Evolutionary conservation across 306 rosid species (phyloP).

Genomic region (Lathyrus sativus): DNA sequence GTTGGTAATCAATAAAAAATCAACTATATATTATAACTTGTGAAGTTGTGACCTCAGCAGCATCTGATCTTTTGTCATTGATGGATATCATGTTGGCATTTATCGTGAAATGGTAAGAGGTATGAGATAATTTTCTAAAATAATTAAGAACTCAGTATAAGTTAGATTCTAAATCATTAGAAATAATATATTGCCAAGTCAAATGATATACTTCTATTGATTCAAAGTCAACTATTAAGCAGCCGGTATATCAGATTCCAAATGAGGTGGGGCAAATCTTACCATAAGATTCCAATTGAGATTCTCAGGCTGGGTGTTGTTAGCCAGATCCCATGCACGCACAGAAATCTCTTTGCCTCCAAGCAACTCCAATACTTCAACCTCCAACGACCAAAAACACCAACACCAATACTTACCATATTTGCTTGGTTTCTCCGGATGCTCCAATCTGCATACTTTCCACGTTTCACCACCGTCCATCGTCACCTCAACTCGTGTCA

Average conservation of each 20-base stretch:
- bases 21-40: neutral
- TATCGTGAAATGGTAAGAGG: too few relatives aligned
- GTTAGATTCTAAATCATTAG: neutral
- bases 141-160: neutral
- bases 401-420: constrained; percentile 90
- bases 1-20: too few relatives aligned
- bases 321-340: constrained; percentile 87
- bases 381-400: constrained; percentile 90
- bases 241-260: too few relatives aligned
- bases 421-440: constrained; percentile 67
- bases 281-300: constrained; percentile 92
- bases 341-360: constrained; percentile 74
- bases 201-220: too few relatives aligned
- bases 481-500: constrained; percentile 87
- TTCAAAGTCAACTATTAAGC: too few relatives aligned
- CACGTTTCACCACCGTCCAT: constrained; percentile 82
- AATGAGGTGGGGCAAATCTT: neutral
- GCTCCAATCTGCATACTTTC: constrained; percentile 63
- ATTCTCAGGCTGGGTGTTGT: constrained; percentile 83
- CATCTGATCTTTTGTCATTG: neutral
- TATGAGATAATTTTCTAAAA: neutral
- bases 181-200: too few relatives aligned
- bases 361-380: constrained; percentile 63
- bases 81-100: neutral
- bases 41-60: neutral